A percentile compares a stretch with the other conserved stretches of the same genome.
Evolutionary conservation across 2,329 filamentous ascomycete species (phyloP).

Genomic region (Aspergillus tamarii): DNA sequence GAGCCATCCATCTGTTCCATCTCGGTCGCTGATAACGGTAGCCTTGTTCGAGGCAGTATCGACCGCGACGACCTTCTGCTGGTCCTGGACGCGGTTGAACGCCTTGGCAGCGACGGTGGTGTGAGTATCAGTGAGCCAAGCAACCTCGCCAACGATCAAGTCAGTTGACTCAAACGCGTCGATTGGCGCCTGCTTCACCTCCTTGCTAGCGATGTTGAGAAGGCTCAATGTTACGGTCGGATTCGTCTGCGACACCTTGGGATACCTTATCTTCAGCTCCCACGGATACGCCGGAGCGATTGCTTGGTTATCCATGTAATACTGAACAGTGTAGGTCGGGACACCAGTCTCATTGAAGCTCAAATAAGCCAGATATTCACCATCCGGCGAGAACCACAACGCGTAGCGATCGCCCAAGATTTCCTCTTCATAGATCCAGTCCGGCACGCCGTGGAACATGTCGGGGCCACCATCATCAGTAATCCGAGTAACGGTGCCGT

Average conservation of each 20-base stretch:
- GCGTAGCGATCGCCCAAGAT: conserved; percentile 75
- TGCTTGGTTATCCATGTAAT: conserved; percentile 64
- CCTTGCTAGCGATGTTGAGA: conserved; percentile 54
- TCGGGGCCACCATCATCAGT: conserved; percentile 82
- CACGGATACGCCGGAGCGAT: conserved; percentile 64
- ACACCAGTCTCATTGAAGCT: conserved; percentile 80
- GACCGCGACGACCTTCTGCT: conserved; percentile 64
- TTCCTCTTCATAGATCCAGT: conserved; percentile 91
- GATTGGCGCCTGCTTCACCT: conserved; percentile 53
- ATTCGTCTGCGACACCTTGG: conserved; percentile 70
- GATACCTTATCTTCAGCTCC: conserved; percentile 67
- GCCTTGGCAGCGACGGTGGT: conserved; percentile 65
- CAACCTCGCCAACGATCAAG: conserved; percentile 68
- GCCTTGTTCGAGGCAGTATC: conserved; percentile 54
- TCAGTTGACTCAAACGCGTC: conserved; percentile 64
- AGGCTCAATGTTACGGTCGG: conserved; percentile 66
- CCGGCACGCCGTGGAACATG: conserved; percentile 87
- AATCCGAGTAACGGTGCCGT: conserved; percentile 63
- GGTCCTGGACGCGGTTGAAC: conserved; percentile 70
- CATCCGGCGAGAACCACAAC: conserved; percentile 90
- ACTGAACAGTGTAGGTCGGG: conserved; percentile 66
- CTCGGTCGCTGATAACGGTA: conserved; percentile 57
- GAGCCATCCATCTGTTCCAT: conserved; percentile 65
- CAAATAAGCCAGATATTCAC: conserved; percentile 82
- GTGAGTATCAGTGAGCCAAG: conserved; percentile 67